Percentiles rank a stretch among this genome's conserved stretches.
Evolutionary conservation across 164 flowering plant species (phyloP).

Genomic region (Akebia trifoliata): DNA sequence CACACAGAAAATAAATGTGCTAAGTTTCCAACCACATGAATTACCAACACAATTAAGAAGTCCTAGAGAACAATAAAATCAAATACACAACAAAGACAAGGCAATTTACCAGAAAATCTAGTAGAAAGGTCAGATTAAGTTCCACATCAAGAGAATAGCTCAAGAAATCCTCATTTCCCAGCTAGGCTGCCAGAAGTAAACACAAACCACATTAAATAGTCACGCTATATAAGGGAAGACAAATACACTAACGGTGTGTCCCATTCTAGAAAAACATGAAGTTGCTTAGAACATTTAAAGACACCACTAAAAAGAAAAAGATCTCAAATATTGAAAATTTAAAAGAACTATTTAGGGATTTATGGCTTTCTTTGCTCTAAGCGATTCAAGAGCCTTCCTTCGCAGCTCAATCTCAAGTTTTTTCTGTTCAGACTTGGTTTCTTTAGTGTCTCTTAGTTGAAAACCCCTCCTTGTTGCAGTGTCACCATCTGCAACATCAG

Average conservation of each 20-base stretch:
- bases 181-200: slow-evolving; percentile 88
- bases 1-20: neutral
- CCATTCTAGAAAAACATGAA: slow-evolving; percentile 19
- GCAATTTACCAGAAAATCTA: slow-evolving; percentile 72
- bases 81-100: slow-evolving; percentile 41
- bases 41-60: no score
- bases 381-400: slow-evolving; percentile 84
- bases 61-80: neutral
- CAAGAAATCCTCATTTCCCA: slow-evolving; percentile 80
- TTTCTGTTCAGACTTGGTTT: slow-evolving; percentile 48
- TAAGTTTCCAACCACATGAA: slow-evolving; percentile 1
- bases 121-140: slow-evolving; percentile 60
- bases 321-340: slow-evolving; percentile 15
- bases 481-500: slow-evolving; percentile 43
- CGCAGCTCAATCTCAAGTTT: slow-evolving; percentile 88
- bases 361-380: slow-evolving; percentile 80
- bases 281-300: slow-evolving; percentile 9
- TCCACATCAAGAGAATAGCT: slow-evolving; percentile 68
- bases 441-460: slow-evolving; percentile 38
- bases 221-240: slow-evolving; percentile 20
- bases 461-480: slow-evolving; percentile 23
- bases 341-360: slow-evolving; percentile 29
- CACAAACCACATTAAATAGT: slow-evolving; percentile 59
- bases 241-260: slow-evolving; percentile 14
- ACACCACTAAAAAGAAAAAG: slow-evolving; percentile 8